Evolutionary conservation across 768 basidiomycete species (phyloP).

Genomic region (Mycena maculata): DNA sequence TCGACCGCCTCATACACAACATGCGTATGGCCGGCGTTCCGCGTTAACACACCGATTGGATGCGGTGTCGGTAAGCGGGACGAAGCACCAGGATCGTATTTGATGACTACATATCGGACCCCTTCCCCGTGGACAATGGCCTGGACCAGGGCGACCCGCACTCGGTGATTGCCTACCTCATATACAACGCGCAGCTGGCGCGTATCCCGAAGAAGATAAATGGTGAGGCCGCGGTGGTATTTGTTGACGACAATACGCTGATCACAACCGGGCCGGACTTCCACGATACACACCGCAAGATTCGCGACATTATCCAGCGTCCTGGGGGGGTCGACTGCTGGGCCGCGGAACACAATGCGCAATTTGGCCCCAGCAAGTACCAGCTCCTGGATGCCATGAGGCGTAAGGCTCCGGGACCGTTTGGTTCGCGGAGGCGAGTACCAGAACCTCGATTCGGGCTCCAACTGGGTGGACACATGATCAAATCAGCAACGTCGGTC

Average conservation of each 20-base stretch:
- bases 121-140: slow-evolving; percentile 13
- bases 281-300: too few species aligned
- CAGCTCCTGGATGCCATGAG: slow-evolving; percentile 31
- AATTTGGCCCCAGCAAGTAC: too few species aligned
- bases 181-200: slow-evolving; percentile 38
- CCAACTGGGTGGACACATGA: slow-evolving; percentile 24
- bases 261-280: slow-evolving; percentile 17
- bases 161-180: slow-evolving; percentile 36
- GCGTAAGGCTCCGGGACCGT: neutral
- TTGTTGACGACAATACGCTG: slow-evolving; percentile 36
- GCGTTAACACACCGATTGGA: slow-evolving; percentile 29
- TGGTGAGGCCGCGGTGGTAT: slow-evolving; percentile 19
- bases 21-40: slow-evolving; percentile 44
- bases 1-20: slow-evolving; percentile 47
- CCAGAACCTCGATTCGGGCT: neutral
- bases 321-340: too few species aligned
- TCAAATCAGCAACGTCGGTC: too few species aligned
- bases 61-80: neutral
- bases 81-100: neutral
- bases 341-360: too few species aligned
- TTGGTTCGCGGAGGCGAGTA: neutral
- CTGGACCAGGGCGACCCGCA: slow-evolving; percentile 40
- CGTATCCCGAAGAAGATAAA: neutral
- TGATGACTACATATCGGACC: neutral
- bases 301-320: too few species aligned